A percentile compares a stretch with the other conserved stretches of the same genome.
phyloP scores from a whole-genome alignment of 2,329 filamentous ascomycete species.

The Seiridium cupressi region DNA sequence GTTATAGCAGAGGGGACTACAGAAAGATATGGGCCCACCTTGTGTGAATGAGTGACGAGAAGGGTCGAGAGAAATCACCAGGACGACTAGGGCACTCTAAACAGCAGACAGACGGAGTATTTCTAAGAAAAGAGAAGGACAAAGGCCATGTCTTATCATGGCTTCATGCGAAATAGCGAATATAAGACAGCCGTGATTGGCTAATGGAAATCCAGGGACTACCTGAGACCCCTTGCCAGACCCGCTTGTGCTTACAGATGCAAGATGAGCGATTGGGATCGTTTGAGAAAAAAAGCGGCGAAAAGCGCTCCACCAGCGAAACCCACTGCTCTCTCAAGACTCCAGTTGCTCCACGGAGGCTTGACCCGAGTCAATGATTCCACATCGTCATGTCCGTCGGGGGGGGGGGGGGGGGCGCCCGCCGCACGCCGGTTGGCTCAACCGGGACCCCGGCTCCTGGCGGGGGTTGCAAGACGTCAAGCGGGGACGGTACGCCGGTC shows the following conservation, averaged over 20 bases:
- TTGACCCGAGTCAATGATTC: conserved; percentile 1
- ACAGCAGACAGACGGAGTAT: background rate
- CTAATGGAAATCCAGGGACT: background rate
- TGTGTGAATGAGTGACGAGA: background rate
- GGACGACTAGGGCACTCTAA: background rate
- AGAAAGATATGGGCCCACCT: background rate
- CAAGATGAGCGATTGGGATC: background rate
- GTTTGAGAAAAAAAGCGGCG: conserved; percentile 1
- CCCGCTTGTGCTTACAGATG: conserved; percentile 3
- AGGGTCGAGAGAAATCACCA: background rate
- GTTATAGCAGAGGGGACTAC: background rate
- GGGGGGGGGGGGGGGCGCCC: too few species aligned
- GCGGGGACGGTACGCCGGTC: too few species aligned
- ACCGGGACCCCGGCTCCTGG: too few species aligned
- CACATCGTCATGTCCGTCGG: background rate
- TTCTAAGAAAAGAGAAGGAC: background rate
- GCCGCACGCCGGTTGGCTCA: too few species aligned
- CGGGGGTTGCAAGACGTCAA: too few species aligned
- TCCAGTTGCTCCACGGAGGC: background rate
- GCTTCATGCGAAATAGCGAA: background rate
- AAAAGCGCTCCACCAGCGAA: background rate
- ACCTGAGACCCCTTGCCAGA: background rate
- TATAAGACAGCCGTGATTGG: conserved; percentile 6
- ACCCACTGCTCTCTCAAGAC: background rate
- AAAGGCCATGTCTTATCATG: conserved; percentile 3